These are phyloP conservation scores for Trichoderma sp. DNA, from an alignment of 2,329 filamentous ascomycete species.

Conservation along the genomic window DNA sequence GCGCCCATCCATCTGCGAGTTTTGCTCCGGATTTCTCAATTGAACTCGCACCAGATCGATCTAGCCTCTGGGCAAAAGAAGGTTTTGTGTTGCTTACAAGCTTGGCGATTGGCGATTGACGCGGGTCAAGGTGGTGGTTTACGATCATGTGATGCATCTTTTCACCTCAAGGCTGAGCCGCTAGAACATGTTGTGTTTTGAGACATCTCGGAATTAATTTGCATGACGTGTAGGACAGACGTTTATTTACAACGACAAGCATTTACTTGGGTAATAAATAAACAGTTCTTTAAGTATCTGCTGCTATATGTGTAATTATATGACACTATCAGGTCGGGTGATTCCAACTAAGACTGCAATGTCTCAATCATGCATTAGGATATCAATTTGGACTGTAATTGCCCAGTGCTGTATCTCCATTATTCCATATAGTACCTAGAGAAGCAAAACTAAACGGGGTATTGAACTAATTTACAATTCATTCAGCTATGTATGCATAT, in stretches of 20 bases:
- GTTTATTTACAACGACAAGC: neutral
- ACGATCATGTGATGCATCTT: neutral
- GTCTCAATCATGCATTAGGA: neutral
- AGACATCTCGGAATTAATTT: neutral
- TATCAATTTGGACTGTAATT: neutral
- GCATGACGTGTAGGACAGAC: neutral
- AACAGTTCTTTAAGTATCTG: too few species aligned
- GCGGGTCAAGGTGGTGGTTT: neutral
- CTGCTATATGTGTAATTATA: neutral
- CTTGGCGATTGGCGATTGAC: neutral
- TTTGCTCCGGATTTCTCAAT: constrained; percentile 4
- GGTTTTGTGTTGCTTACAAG: neutral
- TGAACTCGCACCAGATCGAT: neutral
- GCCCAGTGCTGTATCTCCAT: neutral
- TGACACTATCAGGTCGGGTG: neutral
- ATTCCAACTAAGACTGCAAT: neutral
- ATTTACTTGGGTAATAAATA: neutral
- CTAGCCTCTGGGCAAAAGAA: neutral
- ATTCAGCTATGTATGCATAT: neutral
- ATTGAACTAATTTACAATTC: neutral
- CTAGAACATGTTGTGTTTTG: neutral
- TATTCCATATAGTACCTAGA: neutral
- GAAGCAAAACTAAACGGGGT: neutral
- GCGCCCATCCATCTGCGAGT: neutral
- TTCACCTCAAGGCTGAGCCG: neutral